Percentiles rank a stretch among this genome's conserved stretches.
Conservation (phyloP, 2,329 filamentous ascomycete genomes). For the Meredithiella fracta region DNA sequence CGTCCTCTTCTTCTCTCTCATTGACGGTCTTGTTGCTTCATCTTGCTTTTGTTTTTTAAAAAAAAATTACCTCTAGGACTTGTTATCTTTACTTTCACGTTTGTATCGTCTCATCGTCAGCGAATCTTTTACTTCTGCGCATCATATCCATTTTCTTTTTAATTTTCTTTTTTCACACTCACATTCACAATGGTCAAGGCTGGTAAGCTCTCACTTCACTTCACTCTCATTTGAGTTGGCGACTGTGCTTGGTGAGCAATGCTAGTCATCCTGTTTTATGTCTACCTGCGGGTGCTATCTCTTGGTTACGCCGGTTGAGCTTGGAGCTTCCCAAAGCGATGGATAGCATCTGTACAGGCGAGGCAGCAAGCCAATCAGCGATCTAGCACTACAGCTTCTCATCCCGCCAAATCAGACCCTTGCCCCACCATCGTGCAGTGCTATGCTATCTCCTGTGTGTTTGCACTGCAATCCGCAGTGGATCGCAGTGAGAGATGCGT, state of each 20-base stretch:
- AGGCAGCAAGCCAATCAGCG: background rate
- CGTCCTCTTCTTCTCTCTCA: background rate
- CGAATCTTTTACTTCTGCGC: background rate
- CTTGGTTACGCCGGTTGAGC: background rate
- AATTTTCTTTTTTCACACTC: conserved; percentile 5
- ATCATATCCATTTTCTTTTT: conserved; percentile 6
- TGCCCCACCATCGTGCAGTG: background rate
- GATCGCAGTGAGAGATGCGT: too few species aligned
- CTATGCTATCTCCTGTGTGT: background rate
- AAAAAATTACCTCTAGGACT: background rate
- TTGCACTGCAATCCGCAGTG: too few species aligned
- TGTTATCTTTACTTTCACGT: conserved; percentile 11
- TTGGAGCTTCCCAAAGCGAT: background rate
- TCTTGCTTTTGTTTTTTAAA: background rate
- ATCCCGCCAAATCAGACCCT: background rate
- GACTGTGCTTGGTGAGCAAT: background rate
- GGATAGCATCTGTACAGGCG: background rate
- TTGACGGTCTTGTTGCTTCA: conserved; percentile 6
- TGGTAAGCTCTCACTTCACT: conserved; percentile 27
- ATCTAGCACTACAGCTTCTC: background rate
- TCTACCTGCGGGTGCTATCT: background rate
- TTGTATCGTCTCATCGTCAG: conserved; percentile 5
- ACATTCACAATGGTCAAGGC: conserved; percentile 40
- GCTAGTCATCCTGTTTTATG: background rate
- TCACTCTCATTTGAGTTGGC: background rate